These are phyloP conservation scores for Claviceps purpurea DNA, from an alignment of 2,329 filamentous ascomycete genomes.

Conservation along the genomic window DNA sequence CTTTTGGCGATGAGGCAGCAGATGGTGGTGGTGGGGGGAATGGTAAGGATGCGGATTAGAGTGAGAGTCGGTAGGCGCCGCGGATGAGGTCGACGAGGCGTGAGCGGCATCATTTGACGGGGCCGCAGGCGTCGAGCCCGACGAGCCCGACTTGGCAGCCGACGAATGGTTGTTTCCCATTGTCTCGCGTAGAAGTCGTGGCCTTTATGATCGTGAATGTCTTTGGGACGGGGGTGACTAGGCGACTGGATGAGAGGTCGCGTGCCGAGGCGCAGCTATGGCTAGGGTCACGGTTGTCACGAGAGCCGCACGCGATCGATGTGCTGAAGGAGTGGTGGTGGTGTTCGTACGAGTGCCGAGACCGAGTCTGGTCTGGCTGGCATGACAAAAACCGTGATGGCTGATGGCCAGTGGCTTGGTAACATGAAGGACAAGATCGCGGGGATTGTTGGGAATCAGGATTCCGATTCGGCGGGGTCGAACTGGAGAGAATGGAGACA, in stretches of 20 bases:
- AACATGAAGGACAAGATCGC: no score
- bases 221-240: neutral
- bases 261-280: no score
- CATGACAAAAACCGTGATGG: no score
- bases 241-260: neutral
- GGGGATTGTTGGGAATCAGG: no score
- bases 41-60: neutral
- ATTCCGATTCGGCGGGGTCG: no score
- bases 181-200: constrained; percentile 6
- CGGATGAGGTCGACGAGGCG: neutral
- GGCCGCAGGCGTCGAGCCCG: constrained; percentile 13
- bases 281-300: no score
- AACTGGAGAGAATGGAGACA: no score
- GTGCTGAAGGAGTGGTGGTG: no score
- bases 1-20: constrained; percentile 20
- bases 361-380: no score
- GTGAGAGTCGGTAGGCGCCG: constrained; percentile 1
- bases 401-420: no score
- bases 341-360: no score
- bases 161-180: constrained; percentile 28
- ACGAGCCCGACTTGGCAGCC: constrained; percentile 22
- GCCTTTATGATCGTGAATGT: neutral
- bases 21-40: constrained; percentile 7
- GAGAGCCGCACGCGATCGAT: no score
- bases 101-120: constrained; percentile 10